Base-by-base conservation (phyloP, 768 basidiomycete genomes). In the Amanita thiersii region DNA sequence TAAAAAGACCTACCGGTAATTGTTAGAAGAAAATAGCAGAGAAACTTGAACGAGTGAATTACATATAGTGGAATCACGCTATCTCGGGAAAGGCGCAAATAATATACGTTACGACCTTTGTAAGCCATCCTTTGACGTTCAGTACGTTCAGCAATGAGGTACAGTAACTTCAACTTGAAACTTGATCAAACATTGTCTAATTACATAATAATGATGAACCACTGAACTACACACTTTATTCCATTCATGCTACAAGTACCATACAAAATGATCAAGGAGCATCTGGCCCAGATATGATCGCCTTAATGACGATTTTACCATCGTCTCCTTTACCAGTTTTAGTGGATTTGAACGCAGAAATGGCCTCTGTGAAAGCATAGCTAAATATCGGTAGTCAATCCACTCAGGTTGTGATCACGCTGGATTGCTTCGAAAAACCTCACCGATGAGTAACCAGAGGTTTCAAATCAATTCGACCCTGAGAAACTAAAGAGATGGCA, bases 391-490 rank as follows among this genome's bases (percentile, higher is more conserved):
- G 14, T 15, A 10, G 8, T 17, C 23, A n/a, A 5, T 10, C 21
- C 19, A 35, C 7, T 37, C 14, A 35, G 21, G 14, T 25, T 5
- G 21, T 10, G 4, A 17, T 23, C 19, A 18, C n/a, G 36, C 21
- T 17, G 19, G 29, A 24, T 3, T 12, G 17, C 2, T 15, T 28
- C 4, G 18, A 40, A 31, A 37, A 25, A 28, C 50, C 66, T 48
- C 52, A 90, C 75, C 87, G 73, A 59, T 97, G 92, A 14, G 91
- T 88, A 48, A 96, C 81, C 24, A 98, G 69, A 1, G 92, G 81
- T 57, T 84, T 87, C 42, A 97, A 71, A 59, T 96, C 76, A 50
- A 97, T 75, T 56, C 79, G 82, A 38, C 89, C 89, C 48, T 77
- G 73, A 8, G 86, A 70, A 36, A 81, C 90, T 31, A 97, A 75